Conservation (phyloP, 768 basidiomycete genomes). For the Roridomyces roridus region DNA sequence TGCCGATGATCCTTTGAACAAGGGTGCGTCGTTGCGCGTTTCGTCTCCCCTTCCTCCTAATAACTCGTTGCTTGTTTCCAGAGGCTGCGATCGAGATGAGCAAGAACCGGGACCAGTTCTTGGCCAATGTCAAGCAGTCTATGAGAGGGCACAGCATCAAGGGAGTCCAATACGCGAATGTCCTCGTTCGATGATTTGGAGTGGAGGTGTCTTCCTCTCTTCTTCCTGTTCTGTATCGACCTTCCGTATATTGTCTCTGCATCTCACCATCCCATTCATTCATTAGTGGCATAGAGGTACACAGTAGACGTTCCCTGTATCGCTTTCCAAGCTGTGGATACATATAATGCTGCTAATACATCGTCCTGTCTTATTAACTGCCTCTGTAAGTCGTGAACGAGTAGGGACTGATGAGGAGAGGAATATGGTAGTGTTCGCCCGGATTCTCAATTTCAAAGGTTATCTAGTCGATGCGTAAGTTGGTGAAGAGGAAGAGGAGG, state of each 20-base stretch:
- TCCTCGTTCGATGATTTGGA: constrained; percentile 52
- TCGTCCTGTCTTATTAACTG: constrained; percentile 9
- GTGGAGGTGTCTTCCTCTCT: constrained; percentile 17
- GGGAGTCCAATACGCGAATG: constrained; percentile 81
- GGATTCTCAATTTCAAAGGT: constrained; percentile 76
- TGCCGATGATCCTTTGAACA: constrained; percentile 97
- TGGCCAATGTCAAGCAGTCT: constrained; percentile 83
- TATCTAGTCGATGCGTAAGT: constrained; percentile 58
- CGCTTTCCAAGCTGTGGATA: constrained; percentile 22
- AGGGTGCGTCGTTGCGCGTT: constrained; percentile 65
- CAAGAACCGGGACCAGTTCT: constrained; percentile 84
- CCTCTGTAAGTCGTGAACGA: constrained; percentile 93
- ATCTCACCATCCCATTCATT: constrained; percentile 33
- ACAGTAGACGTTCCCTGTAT: constrained; percentile 24
- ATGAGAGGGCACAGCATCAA: constrained; percentile 85
- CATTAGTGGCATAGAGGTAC: constrained; percentile 34
- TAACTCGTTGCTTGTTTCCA: constrained; percentile 39
- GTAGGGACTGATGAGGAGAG: constrained; percentile 89
- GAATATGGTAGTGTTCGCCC: constrained; percentile 88
- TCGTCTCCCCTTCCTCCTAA: background rate
- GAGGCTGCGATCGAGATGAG: constrained; percentile 96
- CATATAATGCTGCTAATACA: constrained; percentile 24
- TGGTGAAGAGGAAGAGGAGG: background rate
- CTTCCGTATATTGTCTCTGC: constrained; percentile 31
- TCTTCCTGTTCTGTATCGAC: constrained; percentile 21